A percentile compares a stretch with the other conserved stretches of the same genome.
Conservation (phyloP, 768 basidiomycete genomes). For the Russula griseocarnosa region DNA sequence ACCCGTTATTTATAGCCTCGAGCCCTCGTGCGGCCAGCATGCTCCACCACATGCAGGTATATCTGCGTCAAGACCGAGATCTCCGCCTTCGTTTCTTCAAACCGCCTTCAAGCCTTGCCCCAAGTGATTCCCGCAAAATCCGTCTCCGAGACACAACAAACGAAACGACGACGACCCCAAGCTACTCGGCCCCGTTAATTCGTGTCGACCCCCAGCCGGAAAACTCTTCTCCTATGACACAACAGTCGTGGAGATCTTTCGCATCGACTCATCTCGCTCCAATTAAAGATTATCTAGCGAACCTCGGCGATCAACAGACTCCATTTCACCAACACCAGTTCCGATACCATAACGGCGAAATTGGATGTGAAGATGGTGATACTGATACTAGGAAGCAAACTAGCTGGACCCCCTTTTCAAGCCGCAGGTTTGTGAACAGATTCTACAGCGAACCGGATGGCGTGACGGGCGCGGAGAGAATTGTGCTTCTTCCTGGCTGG, state of each 20-base stretch:
- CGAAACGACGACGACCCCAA: background rate
- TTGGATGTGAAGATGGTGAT: slow-evolving; percentile 29
- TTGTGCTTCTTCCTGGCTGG: slow-evolving; percentile 79
- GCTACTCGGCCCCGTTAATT: background rate
- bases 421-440: slow-evolving; percentile 41
- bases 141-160: background rate
- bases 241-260: slow-evolving; percentile 33
- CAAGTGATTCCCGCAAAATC: background rate
- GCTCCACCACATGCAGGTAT: background rate
- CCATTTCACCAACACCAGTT: background rate
- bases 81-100: background rate
- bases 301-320: slow-evolving; percentile 25
- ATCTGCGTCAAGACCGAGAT: slow-evolving; percentile 4
- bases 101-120: background rate
- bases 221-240: slow-evolving; percentile 27
- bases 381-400: slow-evolving; percentile 34
- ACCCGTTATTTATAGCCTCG: background rate
- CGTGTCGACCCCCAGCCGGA: background rate
- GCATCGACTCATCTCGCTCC: slow-evolving; percentile 35
- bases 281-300: slow-evolving; percentile 50
- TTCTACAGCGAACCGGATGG: slow-evolving; percentile 29
- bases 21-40: background rate
- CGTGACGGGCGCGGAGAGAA: slow-evolving; percentile 38
- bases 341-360: slow-evolving; percentile 26
- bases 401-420: slow-evolving; percentile 61